Percentiles rank a stretch among this genome's conserved stretches.
phyloP scores from a whole-genome alignment of 805 yeast genomes.

The Kodamaea jinghongensis region DNA sequence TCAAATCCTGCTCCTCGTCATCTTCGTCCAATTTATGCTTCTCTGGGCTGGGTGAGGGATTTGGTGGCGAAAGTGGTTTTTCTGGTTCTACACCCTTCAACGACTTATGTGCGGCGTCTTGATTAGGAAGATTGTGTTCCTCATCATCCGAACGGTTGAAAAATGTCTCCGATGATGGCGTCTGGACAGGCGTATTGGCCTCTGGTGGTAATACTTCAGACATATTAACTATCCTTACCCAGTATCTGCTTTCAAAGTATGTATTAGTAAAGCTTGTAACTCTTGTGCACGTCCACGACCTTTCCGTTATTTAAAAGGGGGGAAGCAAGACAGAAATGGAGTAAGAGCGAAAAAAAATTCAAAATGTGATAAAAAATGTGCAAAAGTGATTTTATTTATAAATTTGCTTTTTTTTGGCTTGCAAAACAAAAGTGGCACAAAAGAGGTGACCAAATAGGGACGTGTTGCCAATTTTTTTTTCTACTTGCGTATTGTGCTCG shows the following conservation, averaged over 20 bases:
- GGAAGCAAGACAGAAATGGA: background rate
- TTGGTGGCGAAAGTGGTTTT: slow-evolving; percentile 44
- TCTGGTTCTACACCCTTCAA: slow-evolving; percentile 21
- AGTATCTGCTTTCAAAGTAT: background rate
- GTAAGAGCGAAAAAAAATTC: slow-evolving; percentile 4
- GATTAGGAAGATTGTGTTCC: slow-evolving; percentile 9
- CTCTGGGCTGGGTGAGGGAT: slow-evolving; percentile 44
- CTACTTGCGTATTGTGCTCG: slow-evolving; percentile 5
- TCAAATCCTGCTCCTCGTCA: slow-evolving; percentile 16
- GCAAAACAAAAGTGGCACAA: slow-evolving; percentile 7
- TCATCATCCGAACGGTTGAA: slow-evolving; percentile 23
- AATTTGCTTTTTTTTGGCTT: slow-evolving; percentile 8
- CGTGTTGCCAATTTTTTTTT: slow-evolving; percentile 5
- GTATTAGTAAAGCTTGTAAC: slow-evolving; percentile 1
- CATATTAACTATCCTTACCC: slow-evolving; percentile 15
- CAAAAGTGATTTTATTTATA: slow-evolving; percentile 10
- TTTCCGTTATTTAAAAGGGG: background rate
- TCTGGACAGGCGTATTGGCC: slow-evolving; percentile 38
- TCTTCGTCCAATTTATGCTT: slow-evolving; percentile 32
- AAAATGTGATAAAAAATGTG: slow-evolving; percentile 7
- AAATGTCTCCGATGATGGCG: slow-evolving; percentile 33
- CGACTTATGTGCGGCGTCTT: slow-evolving; percentile 5
- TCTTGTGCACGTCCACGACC: slow-evolving; percentile 5
- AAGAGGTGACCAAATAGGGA: slow-evolving; percentile 10
- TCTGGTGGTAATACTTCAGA: slow-evolving; percentile 28